phyloP scores from a whole-genome alignment of 495 filamentous ascomycete genomes.

The Chaetomidium leptoderma region DNA sequence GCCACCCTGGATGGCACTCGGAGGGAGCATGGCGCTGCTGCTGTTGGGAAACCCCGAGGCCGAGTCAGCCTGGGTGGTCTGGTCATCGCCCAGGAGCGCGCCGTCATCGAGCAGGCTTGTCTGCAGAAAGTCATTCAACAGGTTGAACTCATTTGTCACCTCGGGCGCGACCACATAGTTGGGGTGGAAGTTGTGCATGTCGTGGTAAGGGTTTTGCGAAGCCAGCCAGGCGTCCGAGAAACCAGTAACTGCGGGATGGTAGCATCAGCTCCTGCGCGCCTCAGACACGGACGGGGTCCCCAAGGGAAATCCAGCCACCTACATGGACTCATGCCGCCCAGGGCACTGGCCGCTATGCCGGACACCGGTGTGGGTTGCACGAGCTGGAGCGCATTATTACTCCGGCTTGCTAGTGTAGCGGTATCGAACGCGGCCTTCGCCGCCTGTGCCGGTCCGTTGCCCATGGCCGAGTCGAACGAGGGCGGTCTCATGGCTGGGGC shows the following conservation, averaged over 20 bases:
- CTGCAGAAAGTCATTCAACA: constrained; percentile 92
- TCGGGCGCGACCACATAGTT: constrained; percentile 96
- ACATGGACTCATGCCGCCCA: constrained; percentile 68
- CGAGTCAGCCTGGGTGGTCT: constrained; percentile 35
- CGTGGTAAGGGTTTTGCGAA: constrained; percentile 74
- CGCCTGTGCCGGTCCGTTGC: constrained; percentile 35
- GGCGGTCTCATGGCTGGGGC: constrained; percentile 40
- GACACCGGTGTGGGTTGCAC: constrained; percentile 54
- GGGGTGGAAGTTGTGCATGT: constrained; percentile 90
- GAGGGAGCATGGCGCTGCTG: constrained; percentile 37
- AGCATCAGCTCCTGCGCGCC: constrained; percentile 36
- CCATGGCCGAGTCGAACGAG: constrained; percentile 37
- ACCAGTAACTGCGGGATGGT: constrained; percentile 39
- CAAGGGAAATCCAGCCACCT: constrained; percentile 46
- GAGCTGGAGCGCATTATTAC: constrained; percentile 49
- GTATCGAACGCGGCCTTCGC: constrained; percentile 42
- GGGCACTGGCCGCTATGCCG: constrained; percentile 49
- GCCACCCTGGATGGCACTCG: constrained; percentile 35
- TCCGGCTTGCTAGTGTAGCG: constrained; percentile 33
- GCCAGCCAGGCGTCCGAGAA: constrained; percentile 56
- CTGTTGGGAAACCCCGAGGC: constrained; percentile 30
- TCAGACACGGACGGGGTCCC: constrained; percentile 10
- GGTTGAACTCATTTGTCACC: constrained; percentile 90
- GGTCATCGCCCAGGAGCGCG: constrained; percentile 59
- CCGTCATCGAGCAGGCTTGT: constrained; percentile 81